Conservation (phyloP, 2,329 filamentous ascomycete species). For the Zymoseptoria tritici region DNA sequence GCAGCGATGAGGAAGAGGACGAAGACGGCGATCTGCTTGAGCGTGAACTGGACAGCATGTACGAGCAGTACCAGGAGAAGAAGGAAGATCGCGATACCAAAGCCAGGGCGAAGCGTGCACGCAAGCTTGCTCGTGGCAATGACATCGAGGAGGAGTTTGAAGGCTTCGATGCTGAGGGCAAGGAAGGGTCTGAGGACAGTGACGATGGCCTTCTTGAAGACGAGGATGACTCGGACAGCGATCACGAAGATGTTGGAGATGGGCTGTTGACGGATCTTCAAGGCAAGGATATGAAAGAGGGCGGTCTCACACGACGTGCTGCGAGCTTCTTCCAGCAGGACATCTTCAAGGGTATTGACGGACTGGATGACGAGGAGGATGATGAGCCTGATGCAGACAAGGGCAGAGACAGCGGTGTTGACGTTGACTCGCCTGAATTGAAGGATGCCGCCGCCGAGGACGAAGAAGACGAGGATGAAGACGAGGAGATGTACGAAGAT, state of each 20-base stretch:
- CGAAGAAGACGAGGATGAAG: slow-evolving; percentile 13
- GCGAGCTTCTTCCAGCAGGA: slow-evolving; percentile 90
- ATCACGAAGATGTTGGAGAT: slow-evolving; percentile 41
- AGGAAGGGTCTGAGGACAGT: slow-evolving; percentile 38
- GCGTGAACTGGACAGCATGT: slow-evolving; percentile 77
- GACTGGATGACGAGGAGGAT: slow-evolving; percentile 45
- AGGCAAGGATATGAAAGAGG: slow-evolving; percentile 38
- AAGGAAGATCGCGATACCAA: slow-evolving; percentile 78
- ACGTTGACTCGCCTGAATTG: slow-evolving; percentile 27
- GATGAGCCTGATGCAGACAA: slow-evolving; percentile 33
- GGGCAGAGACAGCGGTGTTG: slow-evolving; percentile 37
- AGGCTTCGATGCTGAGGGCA: slow-evolving; percentile 62
- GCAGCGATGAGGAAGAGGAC: slow-evolving; percentile 52
- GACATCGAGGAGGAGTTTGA: slow-evolving; percentile 87
- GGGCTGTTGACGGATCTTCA: slow-evolving; percentile 52
- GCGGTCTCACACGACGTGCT: slow-evolving; percentile 73
- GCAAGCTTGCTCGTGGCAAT: slow-evolving; percentile 49
- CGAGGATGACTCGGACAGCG: slow-evolving; percentile 55
- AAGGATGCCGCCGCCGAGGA: slow-evolving; percentile 17
- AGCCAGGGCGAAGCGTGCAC: slow-evolving; percentile 79
- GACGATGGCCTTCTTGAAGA: slow-evolving; percentile 48
- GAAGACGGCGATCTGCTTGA: slow-evolving; percentile 78
- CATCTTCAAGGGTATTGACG: slow-evolving; percentile 78
- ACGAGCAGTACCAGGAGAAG: slow-evolving; percentile 74
- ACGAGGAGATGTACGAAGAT: neutral